A percentile compares a stretch with the other conserved stretches of the same genome.
These are phyloP conservation scores for Triticum aestivum DNA, from an alignment of 176 grass and related monocot genomes.

Conservation along the genomic window IWGSC_CS_RefSeq_v2.1 NC_057809.1:460101201-460101700, in stretches of 20 bases:
- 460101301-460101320: conserved; percentile 26
- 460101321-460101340: conserved; percentile 46
- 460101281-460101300: conserved; percentile 29
- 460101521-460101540: conserved; percentile 97
- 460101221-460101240: conserved; percentile 3
- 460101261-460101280: background rate
- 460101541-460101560: conserved; percentile 85
- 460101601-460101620: conserved; percentile 85
- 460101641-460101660: conserved; percentile 92
- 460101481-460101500: conserved; percentile 91
- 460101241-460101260: conserved; percentile 22
- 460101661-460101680: conserved; percentile 99
- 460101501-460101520: conserved; percentile 98
- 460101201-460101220: conserved; percentile 24
- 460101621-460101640: conserved; percentile 95
- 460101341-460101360: conserved; percentile 4
- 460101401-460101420: conserved; percentile 14
- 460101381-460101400: conserved; percentile 16
- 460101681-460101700: conserved; percentile 86
- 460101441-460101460: conserved; percentile 93
- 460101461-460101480: conserved; percentile 96
- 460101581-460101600: conserved; percentile 79
- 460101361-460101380: background rate
- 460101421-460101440: conserved; percentile 89
- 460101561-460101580: conserved; percentile 54